Evolutionary conservation across 306 rosid genomes (phyloP), one percentile per base, ranked within the genome.

Genomic region (Luffa acutangula): DNA sequence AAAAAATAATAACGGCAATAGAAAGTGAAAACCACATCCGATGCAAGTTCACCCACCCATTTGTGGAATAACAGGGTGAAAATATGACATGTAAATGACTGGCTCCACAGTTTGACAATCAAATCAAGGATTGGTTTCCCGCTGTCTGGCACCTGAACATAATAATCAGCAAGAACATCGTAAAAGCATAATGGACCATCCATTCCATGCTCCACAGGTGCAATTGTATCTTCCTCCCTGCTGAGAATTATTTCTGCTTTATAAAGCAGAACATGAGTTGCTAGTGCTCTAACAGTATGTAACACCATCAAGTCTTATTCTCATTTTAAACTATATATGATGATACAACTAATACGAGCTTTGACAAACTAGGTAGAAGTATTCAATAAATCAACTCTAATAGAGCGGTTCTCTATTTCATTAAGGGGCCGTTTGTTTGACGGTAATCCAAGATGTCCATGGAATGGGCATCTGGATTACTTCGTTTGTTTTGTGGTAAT

Each of bases 51-150:
- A 81, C 88, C 75, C 92, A 96, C 99, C 98, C 98, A 96, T 90
- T 96, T 96, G 85, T 96, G 96, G 85, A 96, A 96, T 85, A 96
- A 81, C 71, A 91, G 93, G 57, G 97, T 88, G 83, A 93, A 96
- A 70, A 91, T 96, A 81, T 96, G 93, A 20, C 97, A 96, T 41
- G 98, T 93, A 89, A 96, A 93, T 60, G 97, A 96, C 82, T 96
- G 99, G 86, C 99, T 96, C 99, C 99, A 96, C 11, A 90, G 94
- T 88, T 90, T 92, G 83, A 96, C 96, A 80, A 93, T 87, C 89
- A 91, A 79, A 84, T 96, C 94, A 78, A 96, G 94, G 87, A 93
- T 86, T 77, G 94, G 90, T 78, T 96, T 90, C 77, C 96, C 93
- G 58, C 86, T 88, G 81, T 89, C 98, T 56, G 97, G 90, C 56